Evolutionary conservation across 2,329 filamentous ascomycete species (phyloP).

Genomic region (Fusarium nelsonii): DNA sequence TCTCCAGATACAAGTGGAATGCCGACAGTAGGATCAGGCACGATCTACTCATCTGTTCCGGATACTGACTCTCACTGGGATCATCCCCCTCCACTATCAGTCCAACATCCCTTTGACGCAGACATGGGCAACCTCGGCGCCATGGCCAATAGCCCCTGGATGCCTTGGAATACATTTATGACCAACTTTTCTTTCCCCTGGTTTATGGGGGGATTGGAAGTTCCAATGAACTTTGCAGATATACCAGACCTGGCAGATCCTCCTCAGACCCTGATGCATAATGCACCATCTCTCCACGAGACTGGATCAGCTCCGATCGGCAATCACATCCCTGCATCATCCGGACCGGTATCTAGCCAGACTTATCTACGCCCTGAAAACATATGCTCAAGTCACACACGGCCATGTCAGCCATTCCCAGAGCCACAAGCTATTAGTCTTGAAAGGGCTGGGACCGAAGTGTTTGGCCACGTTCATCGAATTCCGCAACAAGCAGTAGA

Average conservation of each 20-base stretch:
- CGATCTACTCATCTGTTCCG: neutral
- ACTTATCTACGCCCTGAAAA: fast-evolving
- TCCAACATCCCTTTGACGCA: too few species aligned
- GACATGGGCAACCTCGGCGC: fast-evolving
- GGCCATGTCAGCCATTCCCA: neutral
- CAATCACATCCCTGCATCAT: fast-evolving
- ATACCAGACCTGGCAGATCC: neutral
- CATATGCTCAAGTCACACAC: neutral
- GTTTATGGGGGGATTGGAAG: neutral
- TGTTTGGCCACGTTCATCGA: neutral
- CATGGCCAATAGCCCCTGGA: fast-evolving
- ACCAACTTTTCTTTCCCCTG: neutral
- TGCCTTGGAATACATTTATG: fast-evolving
- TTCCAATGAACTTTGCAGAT: neutral
- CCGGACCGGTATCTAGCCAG: fast-evolving
- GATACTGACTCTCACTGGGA: neutral
- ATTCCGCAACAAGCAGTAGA: neutral
- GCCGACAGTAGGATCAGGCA: too few species aligned
- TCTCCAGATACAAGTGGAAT: neutral
- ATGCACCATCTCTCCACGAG: fast-evolving
- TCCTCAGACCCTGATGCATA: neutral
- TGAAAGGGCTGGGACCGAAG: neutral
- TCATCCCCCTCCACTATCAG: neutral
- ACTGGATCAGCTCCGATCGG: neutral
- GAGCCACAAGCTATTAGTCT: fast-evolving